Conservation (phyloP, 2,329 filamentous ascomycete genomes). For the Plenodomus biglobosus region DNA sequence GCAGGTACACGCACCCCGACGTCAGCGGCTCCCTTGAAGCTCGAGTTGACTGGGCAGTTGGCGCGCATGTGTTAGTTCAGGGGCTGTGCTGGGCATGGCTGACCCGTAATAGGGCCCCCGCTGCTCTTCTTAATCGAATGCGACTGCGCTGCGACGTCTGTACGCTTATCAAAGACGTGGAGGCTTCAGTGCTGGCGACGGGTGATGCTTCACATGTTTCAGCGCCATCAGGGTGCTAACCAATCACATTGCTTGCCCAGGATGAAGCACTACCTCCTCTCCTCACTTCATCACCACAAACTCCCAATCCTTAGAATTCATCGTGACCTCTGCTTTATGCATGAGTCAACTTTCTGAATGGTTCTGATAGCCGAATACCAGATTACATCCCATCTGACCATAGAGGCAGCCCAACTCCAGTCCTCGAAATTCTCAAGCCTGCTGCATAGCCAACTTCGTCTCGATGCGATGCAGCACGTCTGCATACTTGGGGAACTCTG, state of each 20-base stretch:
- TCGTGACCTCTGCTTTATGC: no score
- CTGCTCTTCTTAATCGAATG: background rate
- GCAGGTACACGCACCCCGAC: constrained; percentile 27
- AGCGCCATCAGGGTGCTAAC: constrained; percentile 1
- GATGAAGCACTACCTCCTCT: background rate
- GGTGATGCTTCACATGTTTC: constrained; percentile 25
- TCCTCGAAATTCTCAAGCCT: no score
- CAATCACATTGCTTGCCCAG: background rate
- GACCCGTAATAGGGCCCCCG: background rate
- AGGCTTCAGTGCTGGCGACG: constrained; percentile 2
- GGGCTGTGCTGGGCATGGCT: background rate
- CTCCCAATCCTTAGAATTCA: background rate
- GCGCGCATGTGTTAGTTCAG: constrained; percentile 8
- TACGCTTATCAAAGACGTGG: background rate
- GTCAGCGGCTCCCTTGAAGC: constrained; percentile 29
- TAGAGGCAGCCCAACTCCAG: no score
- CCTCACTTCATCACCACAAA: background rate
- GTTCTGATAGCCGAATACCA: no score
- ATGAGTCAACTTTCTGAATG: background rate
- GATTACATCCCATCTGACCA: no score
- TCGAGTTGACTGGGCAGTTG: constrained; percentile 8
- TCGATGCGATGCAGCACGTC: constrained; percentile 26
- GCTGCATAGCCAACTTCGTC: constrained; percentile 2
- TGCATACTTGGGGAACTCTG: constrained; percentile 25
- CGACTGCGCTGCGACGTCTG: background rate